Base-by-base conservation (phyloP, 495 filamentous ascomycete species). In the Podospora didyma region DNA sequence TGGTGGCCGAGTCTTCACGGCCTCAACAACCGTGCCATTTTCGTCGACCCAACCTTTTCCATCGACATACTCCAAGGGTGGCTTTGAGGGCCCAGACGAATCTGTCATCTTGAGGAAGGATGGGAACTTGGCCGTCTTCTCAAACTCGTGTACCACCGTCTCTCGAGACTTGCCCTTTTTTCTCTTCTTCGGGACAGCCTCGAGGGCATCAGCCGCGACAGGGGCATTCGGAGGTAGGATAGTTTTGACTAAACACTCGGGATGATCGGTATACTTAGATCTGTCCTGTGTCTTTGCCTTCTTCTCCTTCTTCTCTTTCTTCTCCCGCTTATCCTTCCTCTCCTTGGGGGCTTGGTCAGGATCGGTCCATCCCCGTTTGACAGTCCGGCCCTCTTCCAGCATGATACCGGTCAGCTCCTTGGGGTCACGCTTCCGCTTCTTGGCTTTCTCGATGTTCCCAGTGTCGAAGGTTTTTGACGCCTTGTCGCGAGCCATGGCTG, bases 291-390 rank as follows among this genome's bases (percentile, higher is more conserved):
- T 69, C 60, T 82, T 73, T 59, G 84, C 85, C 34, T 82, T 73
- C 59, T 82, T 79, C 52, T 85, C 80, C 37, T 77, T 75, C 42
- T 72, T 69, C 21, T 74, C 66, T 48, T 81, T 80, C 20, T 69
- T 72, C 26, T 82, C 93, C 56, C 93, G 75, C 56, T 73, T 69
- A 23, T 81, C 74, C 57, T 79, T 92, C 56, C 73, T 69, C 26
- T 81, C 74, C 57, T 79, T 78, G 61, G 81, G 78, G 26, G 26
- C 26, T 34, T 76, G 75, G 17, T 78, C 75, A 4, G 86, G 77
- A 39, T 87, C 86, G 9, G 88, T 93, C 94, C 94, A 97, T 14
- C 93, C 94, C 56, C 94, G 76, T 74, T 93, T 95, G 45, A 98
- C 86, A 62, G 86, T 86, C 37, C 94, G 79, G 24, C 78, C 85